Conservation (phyloP, 2,329 filamentous ascomycete species). For the Cephalotrichum gorgonifer region DNA sequence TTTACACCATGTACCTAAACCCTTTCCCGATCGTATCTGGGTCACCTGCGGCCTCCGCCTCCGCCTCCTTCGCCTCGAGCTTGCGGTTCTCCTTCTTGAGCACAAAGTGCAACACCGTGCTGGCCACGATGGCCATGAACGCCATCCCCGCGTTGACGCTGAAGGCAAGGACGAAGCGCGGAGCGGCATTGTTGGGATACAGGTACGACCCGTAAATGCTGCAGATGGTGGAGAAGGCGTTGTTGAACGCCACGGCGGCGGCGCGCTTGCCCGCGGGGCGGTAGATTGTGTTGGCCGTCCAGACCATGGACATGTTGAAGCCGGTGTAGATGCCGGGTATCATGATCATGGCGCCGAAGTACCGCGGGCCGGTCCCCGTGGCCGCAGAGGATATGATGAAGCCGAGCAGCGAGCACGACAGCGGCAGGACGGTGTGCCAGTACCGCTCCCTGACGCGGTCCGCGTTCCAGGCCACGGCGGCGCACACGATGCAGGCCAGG, state of each 20-base stretch:
- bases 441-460: constrained; percentile 47
- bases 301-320: constrained; percentile 47
- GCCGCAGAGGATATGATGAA: constrained; percentile 53
- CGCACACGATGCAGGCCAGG: constrained; percentile 46
- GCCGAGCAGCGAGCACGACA: constrained; percentile 37
- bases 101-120: constrained; percentile 11
- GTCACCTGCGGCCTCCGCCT: constrained; percentile 26
- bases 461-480: constrained; percentile 44
- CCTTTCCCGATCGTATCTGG: constrained; percentile 47
- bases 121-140: constrained; percentile 11
- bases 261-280: constrained; percentile 50
- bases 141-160: constrained; percentile 15
- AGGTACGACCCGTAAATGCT: constrained; percentile 16
- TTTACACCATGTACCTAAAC: constrained; percentile 53
- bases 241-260: constrained; percentile 22
- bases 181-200: constrained; percentile 13
- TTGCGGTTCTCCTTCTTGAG: constrained; percentile 13
- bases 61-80: constrained; percentile 10
- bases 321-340: constrained; percentile 47
- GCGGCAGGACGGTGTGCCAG: constrained; percentile 43
- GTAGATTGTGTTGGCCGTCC: constrained; percentile 47
- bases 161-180: constrained; percentile 15
- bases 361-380: constrained; percentile 42
- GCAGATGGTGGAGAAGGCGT: constrained; percentile 12
- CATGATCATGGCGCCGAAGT: constrained; percentile 46